Evolutionary conservation across 2,329 filamentous ascomycete genomes (phyloP), one percentile per base, ranked within the genome.

Genomic region (Ascochyta pisi): DNA sequence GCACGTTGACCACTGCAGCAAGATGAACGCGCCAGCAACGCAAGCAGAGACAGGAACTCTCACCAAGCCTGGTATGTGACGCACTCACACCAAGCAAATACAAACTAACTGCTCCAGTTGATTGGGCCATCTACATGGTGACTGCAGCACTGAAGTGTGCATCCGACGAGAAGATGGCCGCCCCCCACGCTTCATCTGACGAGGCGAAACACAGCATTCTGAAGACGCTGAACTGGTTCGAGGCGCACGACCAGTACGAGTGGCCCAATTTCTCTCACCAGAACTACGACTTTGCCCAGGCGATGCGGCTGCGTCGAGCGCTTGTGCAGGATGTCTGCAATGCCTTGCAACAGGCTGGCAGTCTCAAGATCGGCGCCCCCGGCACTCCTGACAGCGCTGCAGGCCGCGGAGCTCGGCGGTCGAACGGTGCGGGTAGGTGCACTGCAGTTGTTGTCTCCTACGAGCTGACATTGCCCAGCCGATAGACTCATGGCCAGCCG

Each of bases 121-220:
- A 67, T 4, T 67, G 59, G 64, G 34, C 59, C 0, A 13, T 44
- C 4, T 53, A 59, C 44, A 63, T 63, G 57, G 63, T 63, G 7
- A 41, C 47, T 5, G 60, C 59, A 16, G 54, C 61, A 6, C 35
- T 65, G 16, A 61, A 51, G n/a, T 58, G 50, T 12, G 38, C 50
- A 5, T 47, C 45, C 13, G 53, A 54, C 3, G 47, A 47, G 6
- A 50, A 23, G 9, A 5, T 31, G 7, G 15, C 46, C 15, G 31
- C 39, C 19, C 13, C 24, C 2, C 62, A 57, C 48, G n/a, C 9
- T n/a, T 55, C 57, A 4, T 27, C 54, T 5, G 57, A 63, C 35
- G 39, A 33, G 15, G 61, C 41, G 3, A 54, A 58, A 22, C 39
- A 62, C n/a, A 43, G 40, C 15, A 51, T 67, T 2, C 37, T 63